These are phyloP conservation scores for Phytophthora hibernalis DNA, from an alignment of 352 stramenopile species.

Conservation along the genomic window DNA sequence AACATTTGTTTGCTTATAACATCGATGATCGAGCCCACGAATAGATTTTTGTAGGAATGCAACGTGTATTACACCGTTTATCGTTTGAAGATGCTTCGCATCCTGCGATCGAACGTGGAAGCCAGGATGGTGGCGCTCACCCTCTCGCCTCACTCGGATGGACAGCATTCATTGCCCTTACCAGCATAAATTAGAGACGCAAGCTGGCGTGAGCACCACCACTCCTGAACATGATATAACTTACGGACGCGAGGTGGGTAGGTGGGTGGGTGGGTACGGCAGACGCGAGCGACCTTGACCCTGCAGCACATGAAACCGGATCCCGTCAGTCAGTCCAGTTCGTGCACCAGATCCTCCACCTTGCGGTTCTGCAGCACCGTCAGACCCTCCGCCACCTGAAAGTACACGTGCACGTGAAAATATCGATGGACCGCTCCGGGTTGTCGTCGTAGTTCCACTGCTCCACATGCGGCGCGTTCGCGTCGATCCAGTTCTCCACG, in stretches of 20 bases:
- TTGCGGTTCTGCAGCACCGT: slow-evolving; percentile 69
- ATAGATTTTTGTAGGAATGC: background rate
- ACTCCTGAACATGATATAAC: slow-evolving; percentile 26
- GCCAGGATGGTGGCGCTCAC: background rate
- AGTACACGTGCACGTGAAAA: slow-evolving; percentile 92
- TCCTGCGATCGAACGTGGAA: slow-evolving; percentile 5
- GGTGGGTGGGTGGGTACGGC: slow-evolving; percentile 5
- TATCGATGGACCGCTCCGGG: slow-evolving; percentile 88
- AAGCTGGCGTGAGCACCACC: slow-evolving; percentile 6
- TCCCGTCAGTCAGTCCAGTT: slow-evolving; percentile 62
- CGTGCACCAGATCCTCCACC: slow-evolving; percentile 76
- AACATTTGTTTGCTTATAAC: too few species aligned
- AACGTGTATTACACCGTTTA: slow-evolving; percentile 25
- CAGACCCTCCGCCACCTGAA: slow-evolving; percentile 66
- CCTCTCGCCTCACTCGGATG: slow-evolving; percentile 12
- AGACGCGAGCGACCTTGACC: slow-evolving; percentile 31
- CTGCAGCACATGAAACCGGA: slow-evolving; percentile 34
- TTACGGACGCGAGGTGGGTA: slow-evolving; percentile 22
- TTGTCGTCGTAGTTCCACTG: slow-evolving; percentile 92
- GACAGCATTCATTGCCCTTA: slow-evolving; percentile 9
- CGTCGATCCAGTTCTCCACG: slow-evolving; percentile 89
- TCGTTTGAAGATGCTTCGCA: slow-evolving; percentile 15
- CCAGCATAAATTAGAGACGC: slow-evolving; percentile 38
- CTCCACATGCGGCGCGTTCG: slow-evolving; percentile 78
- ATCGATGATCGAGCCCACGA: too few species aligned